These are phyloP conservation scores for Chenopodium berlandieri DNA, from an alignment of 148 eudicot species.

Conservation along the genomic window DNA sequence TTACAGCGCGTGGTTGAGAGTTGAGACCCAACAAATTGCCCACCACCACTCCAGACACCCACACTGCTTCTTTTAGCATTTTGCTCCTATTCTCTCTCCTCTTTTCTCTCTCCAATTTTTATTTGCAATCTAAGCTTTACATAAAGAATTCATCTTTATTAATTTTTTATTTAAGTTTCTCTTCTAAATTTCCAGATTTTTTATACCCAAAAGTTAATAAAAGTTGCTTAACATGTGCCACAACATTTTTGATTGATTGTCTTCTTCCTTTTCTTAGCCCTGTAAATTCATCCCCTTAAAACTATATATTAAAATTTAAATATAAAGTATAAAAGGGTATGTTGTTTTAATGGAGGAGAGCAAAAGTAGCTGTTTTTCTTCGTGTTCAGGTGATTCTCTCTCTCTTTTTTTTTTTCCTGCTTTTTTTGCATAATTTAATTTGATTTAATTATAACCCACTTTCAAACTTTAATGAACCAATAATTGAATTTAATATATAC, in stretches of 20 bases:
- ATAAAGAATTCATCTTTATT: constrained; percentile 21
- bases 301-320: no score
- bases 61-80: constrained; percentile 29
- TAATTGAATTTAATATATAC: neutral
- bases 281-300: neutral
- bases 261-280: neutral
- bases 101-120: constrained; percentile 13
- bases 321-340: no score
- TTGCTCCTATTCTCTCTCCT: constrained; percentile 12
- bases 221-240: constrained; percentile 31
- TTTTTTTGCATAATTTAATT: constrained; percentile 6
- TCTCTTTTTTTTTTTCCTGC: neutral
- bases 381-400: constrained; percentile 25
- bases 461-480: neutral
- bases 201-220: constrained; percentile 9
- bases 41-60: neutral
- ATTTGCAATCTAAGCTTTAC: constrained; percentile 13
- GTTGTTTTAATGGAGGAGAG: constrained; percentile 22
- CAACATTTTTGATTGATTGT: constrained; percentile 16
- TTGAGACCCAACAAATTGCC: neutral
- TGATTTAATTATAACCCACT: neutral
- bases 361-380: constrained; percentile 33
- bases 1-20: constrained; percentile 16
- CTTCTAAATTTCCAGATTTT: neutral
- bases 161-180: neutral